Conservation (phyloP, 441 rosid genomes). For the Populus tomentosa region DNA sequence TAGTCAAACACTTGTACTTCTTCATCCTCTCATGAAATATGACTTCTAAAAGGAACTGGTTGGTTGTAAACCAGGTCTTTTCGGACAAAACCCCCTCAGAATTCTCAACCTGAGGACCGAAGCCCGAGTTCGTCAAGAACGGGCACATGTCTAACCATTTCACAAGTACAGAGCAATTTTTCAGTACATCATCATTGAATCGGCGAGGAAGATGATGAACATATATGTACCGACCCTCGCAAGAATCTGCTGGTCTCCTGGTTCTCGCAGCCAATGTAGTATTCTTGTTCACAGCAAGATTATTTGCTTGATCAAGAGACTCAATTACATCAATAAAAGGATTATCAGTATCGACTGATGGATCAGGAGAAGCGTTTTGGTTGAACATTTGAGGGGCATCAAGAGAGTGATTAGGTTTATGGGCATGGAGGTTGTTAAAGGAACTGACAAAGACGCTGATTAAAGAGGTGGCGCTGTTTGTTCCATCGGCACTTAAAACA, state of each 20-base stretch:
- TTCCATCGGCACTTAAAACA: neutral
- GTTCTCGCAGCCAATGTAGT: neutral
- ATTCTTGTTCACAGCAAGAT: neutral
- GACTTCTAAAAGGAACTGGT: conserved; percentile 41
- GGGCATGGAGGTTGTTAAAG: neutral
- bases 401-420: neutral
- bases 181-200: conserved; percentile 43
- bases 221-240: conserved; percentile 40
- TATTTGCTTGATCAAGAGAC: neutral
- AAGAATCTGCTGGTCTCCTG: conserved; percentile 6
- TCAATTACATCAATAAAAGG: neutral
- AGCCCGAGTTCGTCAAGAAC: conserved; percentile 25
- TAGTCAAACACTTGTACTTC: conserved; percentile 49
- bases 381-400: neutral
- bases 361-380: neutral
- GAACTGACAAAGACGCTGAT: too few relatives aligned
- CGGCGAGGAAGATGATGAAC: conserved; percentile 38
- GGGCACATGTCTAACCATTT: conserved; percentile 32
- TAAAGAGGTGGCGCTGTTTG: neutral
- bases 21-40: conserved; percentile 50
- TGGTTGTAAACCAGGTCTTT: conserved; percentile 36
- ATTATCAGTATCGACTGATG: neutral
- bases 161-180: conserved; percentile 21
- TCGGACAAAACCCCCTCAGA: conserved; percentile 20
- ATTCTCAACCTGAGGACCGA: conserved; percentile 31